phyloP scores from a whole-genome alignment of 352 stramenopile genomes.

The Pythium graminicola region DNA sequence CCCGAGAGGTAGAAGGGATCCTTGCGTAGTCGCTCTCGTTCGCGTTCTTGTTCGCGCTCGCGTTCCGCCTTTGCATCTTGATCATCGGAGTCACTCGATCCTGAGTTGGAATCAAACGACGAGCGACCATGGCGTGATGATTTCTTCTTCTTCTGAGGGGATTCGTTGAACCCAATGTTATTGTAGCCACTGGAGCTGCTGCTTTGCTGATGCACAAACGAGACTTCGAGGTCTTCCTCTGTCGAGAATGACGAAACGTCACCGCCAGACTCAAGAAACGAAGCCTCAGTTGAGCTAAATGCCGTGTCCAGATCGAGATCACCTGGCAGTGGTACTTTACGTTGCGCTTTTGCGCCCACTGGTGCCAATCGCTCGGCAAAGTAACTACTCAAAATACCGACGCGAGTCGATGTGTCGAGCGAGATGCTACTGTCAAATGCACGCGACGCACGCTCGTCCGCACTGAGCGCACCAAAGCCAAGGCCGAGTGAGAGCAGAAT shows the following conservation, averaged over 20 bases:
- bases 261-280: constrained; percentile 70
- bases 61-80: constrained; percentile 32
- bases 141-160: constrained; percentile 24
- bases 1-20: constrained; percentile 78
- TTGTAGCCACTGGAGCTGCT: constrained; percentile 11
- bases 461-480: constrained; percentile 43
- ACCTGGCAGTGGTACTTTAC: constrained; percentile 85
- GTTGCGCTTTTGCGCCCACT: constrained; percentile 88
- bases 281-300: constrained; percentile 48
- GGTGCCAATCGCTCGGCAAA: constrained; percentile 80
- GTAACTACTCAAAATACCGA: constrained; percentile 65
- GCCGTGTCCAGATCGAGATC: constrained; percentile 64
- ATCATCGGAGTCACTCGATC: constrained; percentile 29
- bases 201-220: constrained; percentile 53
- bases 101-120: constrained; percentile 31
- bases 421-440: constrained; percentile 55
- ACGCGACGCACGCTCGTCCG: constrained; percentile 55
- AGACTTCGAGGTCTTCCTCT: constrained; percentile 78
- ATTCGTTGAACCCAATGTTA: constrained; percentile 14
- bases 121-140: constrained; percentile 35
- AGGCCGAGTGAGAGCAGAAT: constrained; percentile 57
- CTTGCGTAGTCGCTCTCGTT: constrained; percentile 60
- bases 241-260: constrained; percentile 52
- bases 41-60: background rate
- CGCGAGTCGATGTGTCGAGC: constrained; percentile 34